Base-by-base conservation (phyloP, 2,329 filamentous ascomycete genomes). In the Aureobasidium sp. region DNA sequence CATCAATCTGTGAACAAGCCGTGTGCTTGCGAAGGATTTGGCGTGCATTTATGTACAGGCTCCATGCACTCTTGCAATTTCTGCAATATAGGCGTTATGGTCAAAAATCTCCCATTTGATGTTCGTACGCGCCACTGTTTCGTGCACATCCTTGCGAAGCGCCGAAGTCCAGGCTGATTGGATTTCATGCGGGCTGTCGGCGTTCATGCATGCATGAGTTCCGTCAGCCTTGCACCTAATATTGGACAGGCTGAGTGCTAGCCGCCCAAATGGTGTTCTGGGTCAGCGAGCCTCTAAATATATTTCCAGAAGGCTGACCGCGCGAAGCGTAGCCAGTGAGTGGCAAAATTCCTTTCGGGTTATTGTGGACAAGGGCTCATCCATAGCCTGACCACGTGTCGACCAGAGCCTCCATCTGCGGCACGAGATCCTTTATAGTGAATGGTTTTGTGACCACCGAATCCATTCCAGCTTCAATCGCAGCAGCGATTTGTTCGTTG, bases 401-500 rank as follows among this genome's bases (percentile, higher is more conserved):
- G 58, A 73, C 69, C 44, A 74, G 53, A 7, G 58, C 64, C 51
- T 68, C 63, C 70, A 74, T 73, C 64, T 70, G 67, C 20, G 72
- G 70, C 55, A 74, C 64, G 51, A 74, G 60, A 61, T 74, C 71
- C 9, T 67, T 68, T 27, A 74, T 71, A 2, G 69, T 60, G 58
- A 71, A 73, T 11, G 72, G 72, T 63, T 74, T 74, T 9, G 71
- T 73, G 5, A 74, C 68, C 47, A 74, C 64, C 27, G 67, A 66
- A 22, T 67, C 66, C 77, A 92, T 90, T 44, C 89, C 89, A 29
- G 88, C 87, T 62, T 83, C 79, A 70, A 89, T 83, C 59, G 89
- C 88, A 65, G 82, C 85, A 66, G 83, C 81, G 64, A 91, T 87
- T 73, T 92, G 88, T 76, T 90, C 87, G 4, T 83, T 81, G 70